Conservation (phyloP, 148 eudicot species). For the Diospyros lotus region DNA sequence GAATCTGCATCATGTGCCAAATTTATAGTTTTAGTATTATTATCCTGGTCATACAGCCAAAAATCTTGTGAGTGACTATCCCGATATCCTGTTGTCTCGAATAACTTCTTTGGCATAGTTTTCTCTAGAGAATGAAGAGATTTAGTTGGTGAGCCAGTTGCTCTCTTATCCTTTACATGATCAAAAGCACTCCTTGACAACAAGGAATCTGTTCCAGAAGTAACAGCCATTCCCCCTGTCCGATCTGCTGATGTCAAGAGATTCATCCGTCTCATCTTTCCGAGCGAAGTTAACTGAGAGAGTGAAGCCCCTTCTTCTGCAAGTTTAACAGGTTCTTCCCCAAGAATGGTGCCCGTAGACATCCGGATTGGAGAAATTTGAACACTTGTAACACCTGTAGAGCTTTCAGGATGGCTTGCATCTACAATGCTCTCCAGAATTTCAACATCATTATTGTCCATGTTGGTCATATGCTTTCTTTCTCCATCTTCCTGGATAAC, state of each 20-base stretch:
- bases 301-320: conserved; percentile 26
- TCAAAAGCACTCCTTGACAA: conserved; percentile 27
- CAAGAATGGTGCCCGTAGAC: conserved; percentile 9
- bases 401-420: conserved; percentile 21
- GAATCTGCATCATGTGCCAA: conserved; percentile 16
- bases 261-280: conserved; percentile 23
- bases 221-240: conserved; percentile 19
- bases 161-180: conserved; percentile 19
- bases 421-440: conserved; percentile 14
- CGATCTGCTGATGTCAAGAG: conserved; percentile 17
- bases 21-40: not conserved
- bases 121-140: conserved; percentile 24
- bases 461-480: conserved; percentile 12
- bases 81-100: conserved; percentile 23
- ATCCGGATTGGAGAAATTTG: conserved; percentile 17
- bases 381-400: conserved; percentile 18
- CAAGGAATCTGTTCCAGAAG: conserved; percentile 28
- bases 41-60: conserved; percentile 15
- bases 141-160: conserved; percentile 15
- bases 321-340: not conserved
- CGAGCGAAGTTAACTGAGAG: conserved; percentile 29
- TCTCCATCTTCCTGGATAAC: conserved; percentile 25
- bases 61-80: conserved; percentile 22
- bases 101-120: conserved; percentile 20
- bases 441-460: conserved; percentile 15